A percentile compares a stretch with the other conserved stretches of the same genome.
phyloP scores from a whole-genome alignment of 129 eudicot genomes.

The Calendula officinalis region DNA sequence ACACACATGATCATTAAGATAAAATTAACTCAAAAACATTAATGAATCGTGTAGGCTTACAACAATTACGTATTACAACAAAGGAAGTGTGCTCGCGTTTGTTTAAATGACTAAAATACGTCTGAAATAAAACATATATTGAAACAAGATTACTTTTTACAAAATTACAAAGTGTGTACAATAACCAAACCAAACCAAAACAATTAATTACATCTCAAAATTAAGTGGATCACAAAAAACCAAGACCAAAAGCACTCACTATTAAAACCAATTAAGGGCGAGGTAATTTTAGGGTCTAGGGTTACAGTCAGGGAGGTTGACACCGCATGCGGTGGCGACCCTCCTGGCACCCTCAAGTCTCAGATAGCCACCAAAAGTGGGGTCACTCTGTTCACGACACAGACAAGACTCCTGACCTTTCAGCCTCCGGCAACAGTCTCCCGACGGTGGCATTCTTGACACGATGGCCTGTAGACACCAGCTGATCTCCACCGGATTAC shows the following conservation, averaged over 20 bases:
- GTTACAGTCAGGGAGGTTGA: constrained; percentile 24
- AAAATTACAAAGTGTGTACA: not conserved
- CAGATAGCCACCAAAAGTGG: constrained; percentile 33
- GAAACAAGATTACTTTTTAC: constrained; percentile 8
- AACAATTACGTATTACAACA: not conserved
- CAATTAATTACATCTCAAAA: not conserved
- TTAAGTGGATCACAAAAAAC: not conserved
- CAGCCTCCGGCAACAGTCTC: constrained; percentile 19
- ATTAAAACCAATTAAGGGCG: too few relatives aligned
- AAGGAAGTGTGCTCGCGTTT: not conserved
- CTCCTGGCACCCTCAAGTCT: constrained; percentile 30
- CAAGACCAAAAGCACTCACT: not conserved
- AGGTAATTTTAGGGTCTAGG: constrained; percentile 4
- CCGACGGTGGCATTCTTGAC: constrained; percentile 25
- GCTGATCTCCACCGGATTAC: constrained; percentile 29
- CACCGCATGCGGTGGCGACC: constrained; percentile 29
- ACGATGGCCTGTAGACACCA: constrained; percentile 37
- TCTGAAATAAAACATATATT: not conserved
- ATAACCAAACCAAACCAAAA: not conserved
- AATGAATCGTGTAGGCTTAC: too few relatives aligned
- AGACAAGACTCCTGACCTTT: constrained; percentile 28
- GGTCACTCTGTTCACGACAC: constrained; percentile 24
- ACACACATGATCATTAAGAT: too few relatives aligned
- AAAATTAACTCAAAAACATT: too few relatives aligned
- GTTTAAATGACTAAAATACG: not conserved